phyloP scores from a whole-genome alignment of 768 basidiomycete species.

The Paxillus rubicundulus region DNA sequence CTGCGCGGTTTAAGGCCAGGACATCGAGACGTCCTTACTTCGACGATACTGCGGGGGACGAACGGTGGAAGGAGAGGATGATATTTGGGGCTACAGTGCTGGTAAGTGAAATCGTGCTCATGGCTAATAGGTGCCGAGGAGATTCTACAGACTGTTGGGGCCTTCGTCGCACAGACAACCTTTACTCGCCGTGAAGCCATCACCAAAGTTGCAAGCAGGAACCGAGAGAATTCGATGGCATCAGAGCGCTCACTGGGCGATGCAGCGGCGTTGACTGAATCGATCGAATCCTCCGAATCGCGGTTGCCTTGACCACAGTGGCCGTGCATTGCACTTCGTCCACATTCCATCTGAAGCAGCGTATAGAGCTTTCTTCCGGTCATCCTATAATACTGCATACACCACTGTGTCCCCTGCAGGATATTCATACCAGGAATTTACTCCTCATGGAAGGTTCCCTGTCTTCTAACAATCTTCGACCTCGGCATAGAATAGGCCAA shows the following conservation, averaged over 20 bases:
- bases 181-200: conserved; percentile 33
- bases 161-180: conserved; percentile 34
- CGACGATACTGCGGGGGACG: conserved; percentile 46
- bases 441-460: not conserved
- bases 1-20: conserved; percentile 42
- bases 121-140: not conserved
- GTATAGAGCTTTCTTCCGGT: not conserved
- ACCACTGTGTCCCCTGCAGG: not conserved
- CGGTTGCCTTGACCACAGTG: not conserved
- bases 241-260: conserved; percentile 10
- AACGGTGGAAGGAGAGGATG: conserved; percentile 64
- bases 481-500: not conserved
- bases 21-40: conserved; percentile 42
- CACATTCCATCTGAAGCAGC: too few relatives aligned
- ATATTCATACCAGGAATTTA: not conserved
- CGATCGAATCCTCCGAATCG: not conserved
- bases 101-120: conserved; percentile 32
- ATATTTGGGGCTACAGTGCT: conserved; percentile 54
- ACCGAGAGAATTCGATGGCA: conserved; percentile 5
- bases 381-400: not conserved
- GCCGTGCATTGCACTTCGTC: not conserved
- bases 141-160: conserved; percentile 30
- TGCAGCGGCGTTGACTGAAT: conserved; percentile 23
- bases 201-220: conserved; percentile 9
- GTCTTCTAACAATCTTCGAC: not conserved